phyloP scores from a whole-genome alignment of 2,329 filamentous ascomycete species.

The Knufia fluminis region DNA sequence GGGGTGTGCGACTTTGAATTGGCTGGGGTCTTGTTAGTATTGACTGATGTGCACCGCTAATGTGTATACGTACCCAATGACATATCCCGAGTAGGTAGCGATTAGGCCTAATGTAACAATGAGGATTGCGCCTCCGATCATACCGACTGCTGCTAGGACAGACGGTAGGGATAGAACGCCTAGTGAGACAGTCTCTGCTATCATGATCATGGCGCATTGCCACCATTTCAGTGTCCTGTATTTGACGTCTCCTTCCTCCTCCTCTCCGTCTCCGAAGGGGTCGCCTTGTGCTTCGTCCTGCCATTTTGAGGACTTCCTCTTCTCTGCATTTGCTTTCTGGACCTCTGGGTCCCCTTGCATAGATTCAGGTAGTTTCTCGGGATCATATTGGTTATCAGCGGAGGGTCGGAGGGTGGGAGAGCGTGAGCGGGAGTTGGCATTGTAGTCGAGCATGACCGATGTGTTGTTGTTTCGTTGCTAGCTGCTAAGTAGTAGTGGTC shows the following conservation, averaged over 20 bases:
- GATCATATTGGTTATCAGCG: neutral
- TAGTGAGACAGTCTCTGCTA: constrained; percentile 51
- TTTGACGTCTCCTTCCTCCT: constrained; percentile 14
- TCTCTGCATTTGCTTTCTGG: neutral
- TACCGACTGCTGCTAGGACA: constrained; percentile 43
- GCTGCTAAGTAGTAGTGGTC: too few species aligned
- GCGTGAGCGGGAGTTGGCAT: neutral
- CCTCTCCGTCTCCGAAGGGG: constrained; percentile 15
- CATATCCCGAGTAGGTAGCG: constrained; percentile 52
- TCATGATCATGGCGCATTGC: constrained; percentile 37
- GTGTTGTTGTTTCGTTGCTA: neutral
- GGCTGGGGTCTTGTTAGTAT: neutral
- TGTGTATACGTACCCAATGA: constrained; percentile 46
- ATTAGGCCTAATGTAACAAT: constrained; percentile 45
- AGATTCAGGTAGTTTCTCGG: constrained; percentile 3
- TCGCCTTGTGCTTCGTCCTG: constrained; percentile 6
- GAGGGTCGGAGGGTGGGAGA: constrained; percentile 2
- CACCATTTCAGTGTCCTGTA: constrained; percentile 20
- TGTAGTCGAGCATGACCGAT: neutral
- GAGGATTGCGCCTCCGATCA: constrained; percentile 47
- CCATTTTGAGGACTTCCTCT: neutral
- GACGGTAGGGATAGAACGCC: constrained; percentile 48
- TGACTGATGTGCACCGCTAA: constrained; percentile 10
- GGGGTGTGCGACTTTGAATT: constrained; percentile 28
- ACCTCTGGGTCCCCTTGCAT: constrained; percentile 4